phyloP scores from a whole-genome alignment of 129 eudicot species.

The Pulicaria dysenterica region DNA sequence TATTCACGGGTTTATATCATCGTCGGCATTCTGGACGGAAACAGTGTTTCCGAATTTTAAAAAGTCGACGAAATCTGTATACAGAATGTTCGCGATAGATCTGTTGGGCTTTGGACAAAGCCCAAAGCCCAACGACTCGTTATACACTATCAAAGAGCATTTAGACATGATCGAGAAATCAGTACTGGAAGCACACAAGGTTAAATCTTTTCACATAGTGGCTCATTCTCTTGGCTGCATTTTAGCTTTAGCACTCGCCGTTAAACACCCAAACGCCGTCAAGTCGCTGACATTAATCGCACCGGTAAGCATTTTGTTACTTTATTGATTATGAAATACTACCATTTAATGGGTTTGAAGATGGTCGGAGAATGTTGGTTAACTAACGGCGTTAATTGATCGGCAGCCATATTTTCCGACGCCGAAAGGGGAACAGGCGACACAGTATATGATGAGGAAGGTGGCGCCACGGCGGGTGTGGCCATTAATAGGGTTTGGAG shows the following conservation, averaged over 20 bases:
- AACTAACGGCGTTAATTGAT: neutral
- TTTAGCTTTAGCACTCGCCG: conserved; percentile 87
- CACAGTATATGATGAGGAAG: conserved; percentile 86
- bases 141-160: conserved; percentile 85
- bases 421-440: conserved; percentile 84
- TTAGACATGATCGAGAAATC: conserved; percentile 87
- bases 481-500: conserved; percentile 81
- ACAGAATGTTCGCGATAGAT: conserved; percentile 77
- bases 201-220: conserved; percentile 85
- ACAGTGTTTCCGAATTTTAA: conserved; percentile 83
- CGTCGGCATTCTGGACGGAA: conserved; percentile 88
- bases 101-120: conserved; percentile 89
- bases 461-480: conserved; percentile 93
- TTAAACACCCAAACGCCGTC: conserved; percentile 64
- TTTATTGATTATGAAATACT: too few species aligned
- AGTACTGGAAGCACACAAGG: conserved; percentile 65
- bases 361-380: neutral
- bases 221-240: conserved; percentile 96
- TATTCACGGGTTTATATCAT: conserved; percentile 93
- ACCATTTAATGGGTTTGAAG: neutral
- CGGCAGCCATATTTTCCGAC: conserved; percentile 87
- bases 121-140: conserved; percentile 83
- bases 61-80: conserved; percentile 51
- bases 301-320: conserved; percentile 51
- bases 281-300: conserved; percentile 90